A percentile compares a stretch with the other conserved stretches of the same genome.
These are phyloP conservation scores for Podila clonocystis DNA, from an alignment of 192 early-diverging fungal species.

Conservation along the genomic window DNA sequence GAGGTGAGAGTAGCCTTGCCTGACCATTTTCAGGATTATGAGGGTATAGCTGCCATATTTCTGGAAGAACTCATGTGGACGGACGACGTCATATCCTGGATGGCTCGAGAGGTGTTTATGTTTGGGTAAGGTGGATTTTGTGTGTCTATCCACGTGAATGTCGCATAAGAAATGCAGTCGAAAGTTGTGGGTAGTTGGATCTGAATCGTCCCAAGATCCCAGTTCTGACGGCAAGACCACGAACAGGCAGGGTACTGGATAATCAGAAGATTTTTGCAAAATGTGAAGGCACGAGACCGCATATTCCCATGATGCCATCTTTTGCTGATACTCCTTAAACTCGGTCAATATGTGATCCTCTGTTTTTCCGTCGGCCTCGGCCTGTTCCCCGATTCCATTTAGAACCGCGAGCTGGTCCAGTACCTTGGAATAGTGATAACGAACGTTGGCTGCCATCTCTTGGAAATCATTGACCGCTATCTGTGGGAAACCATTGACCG, in stretches of 20 bases:
- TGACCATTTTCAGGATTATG: not conserved
- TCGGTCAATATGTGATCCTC: too few species aligned
- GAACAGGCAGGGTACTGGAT: not conserved
- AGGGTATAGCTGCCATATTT: not conserved
- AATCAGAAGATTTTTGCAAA: too few species aligned
- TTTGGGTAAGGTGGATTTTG: not conserved
- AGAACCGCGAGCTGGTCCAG: too few species aligned
- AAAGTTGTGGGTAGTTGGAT: not conserved
- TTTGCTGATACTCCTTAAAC: too few species aligned
- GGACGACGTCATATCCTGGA: not conserved
- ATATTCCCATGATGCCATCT: too few species aligned
- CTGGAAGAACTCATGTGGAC: not conserved
- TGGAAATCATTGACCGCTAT: too few species aligned
- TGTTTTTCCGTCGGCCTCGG: too few species aligned
- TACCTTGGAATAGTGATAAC: too few species aligned
- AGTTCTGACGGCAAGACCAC: not conserved
- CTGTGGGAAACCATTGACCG: too few species aligned
- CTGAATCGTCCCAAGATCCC: not conserved
- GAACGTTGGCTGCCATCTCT: too few species aligned
- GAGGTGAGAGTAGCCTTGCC: not conserved
- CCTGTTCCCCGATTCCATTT: too few species aligned
- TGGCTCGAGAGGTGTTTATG: not conserved
- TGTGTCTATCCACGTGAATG: not conserved
- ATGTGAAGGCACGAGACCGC: too few species aligned
- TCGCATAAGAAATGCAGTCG: not conserved